Evolutionary conservation across 345 rosid genomes (phyloP).

Genomic region (Arabis hirsuta): DNA sequence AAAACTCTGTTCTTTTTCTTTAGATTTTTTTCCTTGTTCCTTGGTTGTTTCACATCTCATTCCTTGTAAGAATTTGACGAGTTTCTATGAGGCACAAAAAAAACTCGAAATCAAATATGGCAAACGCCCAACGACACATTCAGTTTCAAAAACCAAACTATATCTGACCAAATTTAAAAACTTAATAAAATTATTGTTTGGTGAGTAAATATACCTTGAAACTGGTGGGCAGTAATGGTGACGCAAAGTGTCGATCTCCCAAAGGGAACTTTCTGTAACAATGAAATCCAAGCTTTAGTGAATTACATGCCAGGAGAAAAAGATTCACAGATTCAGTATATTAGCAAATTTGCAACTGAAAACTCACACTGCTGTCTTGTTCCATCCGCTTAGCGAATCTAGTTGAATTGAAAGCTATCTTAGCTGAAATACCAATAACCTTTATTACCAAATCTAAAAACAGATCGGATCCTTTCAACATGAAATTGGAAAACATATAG

Average conservation of each 20-base stretch:
- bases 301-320: slow-evolving; percentile 38
- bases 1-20: too few species aligned
- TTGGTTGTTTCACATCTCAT: too few species aligned
- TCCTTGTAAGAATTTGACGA: too few species aligned
- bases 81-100: too few species aligned
- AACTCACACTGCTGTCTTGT: slow-evolving; percentile 52
- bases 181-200: neutral
- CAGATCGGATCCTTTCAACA: slow-evolving; percentile 10
- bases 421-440: neutral
- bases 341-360: slow-evolving; percentile 9
- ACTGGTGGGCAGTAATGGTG: slow-evolving; percentile 96
- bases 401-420: too few species aligned
- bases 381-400: slow-evolving; percentile 36
- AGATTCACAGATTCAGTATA: neutral
- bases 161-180: neutral
- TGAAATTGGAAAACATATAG: slow-evolving; percentile 3
- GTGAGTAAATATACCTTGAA: slow-evolving; percentile 62
- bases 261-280: slow-evolving; percentile 84
- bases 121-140: neutral
- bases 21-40: too few species aligned
- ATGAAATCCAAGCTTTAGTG: slow-evolving; percentile 89
- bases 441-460: slow-evolving; percentile 19
- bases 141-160: slow-evolving; percentile 19
- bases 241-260: slow-evolving; percentile 88
- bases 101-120: neutral